These are phyloP conservation scores for Saccharomyces hybrid DNA, from an alignment of 1,139 yeast genomes.

Conservation along the genomic window DNA sequence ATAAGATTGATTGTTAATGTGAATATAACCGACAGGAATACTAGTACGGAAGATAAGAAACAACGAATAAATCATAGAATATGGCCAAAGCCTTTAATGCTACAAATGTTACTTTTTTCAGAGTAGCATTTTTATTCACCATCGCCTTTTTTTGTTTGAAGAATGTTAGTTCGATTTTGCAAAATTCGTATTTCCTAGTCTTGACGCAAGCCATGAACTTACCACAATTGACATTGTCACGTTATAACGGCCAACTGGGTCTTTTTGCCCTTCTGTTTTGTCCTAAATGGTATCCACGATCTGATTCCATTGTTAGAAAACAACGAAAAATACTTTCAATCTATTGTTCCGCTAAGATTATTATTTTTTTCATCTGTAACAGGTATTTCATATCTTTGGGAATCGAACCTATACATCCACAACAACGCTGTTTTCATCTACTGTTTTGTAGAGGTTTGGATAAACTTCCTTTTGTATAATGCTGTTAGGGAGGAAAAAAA, in stretches of 20 bases:
- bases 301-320: constrained; percentile 51
- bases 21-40: not conserved
- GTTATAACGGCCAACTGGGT: constrained; percentile 46
- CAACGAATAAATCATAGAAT: not conserved
- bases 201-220: constrained; percentile 35
- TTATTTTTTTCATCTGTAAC: constrained; percentile 47
- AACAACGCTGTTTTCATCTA: constrained; percentile 57
- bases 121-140: constrained; percentile 42
- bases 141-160: constrained; percentile 40
- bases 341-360: constrained; percentile 62
- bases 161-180: constrained; percentile 38
- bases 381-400: constrained; percentile 31
- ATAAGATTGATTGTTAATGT: not conserved
- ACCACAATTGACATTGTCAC: constrained; percentile 37
- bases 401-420: constrained; percentile 41
- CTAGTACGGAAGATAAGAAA: not conserved
- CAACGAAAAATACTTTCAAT: constrained; percentile 52
- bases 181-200: constrained; percentile 45
- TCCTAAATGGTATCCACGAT: constrained; percentile 44
- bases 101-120: constrained; percentile 40
- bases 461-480: constrained; percentile 55
- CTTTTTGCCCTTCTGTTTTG: constrained; percentile 41
- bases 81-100: constrained; percentile 55
- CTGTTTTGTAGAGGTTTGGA: constrained; percentile 64
- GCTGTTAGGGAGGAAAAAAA: constrained; percentile 55